Conservation (phyloP, 2,329 filamentous ascomycete species). For the Penicillium vulpinum region DNA sequence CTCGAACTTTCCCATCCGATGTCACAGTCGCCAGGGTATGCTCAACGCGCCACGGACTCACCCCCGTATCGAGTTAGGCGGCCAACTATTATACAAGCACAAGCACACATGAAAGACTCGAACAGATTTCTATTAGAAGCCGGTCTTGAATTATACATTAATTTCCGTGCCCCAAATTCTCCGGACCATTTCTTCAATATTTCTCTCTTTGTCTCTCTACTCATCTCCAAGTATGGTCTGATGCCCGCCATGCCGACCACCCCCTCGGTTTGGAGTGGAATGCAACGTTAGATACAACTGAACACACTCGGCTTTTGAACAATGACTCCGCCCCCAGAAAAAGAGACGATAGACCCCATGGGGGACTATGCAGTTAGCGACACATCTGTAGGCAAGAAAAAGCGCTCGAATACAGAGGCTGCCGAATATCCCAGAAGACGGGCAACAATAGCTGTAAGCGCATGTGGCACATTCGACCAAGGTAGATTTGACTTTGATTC, state of each 20-base stretch:
- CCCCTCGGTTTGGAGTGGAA: conserved; percentile 2
- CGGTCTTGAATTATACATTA: not conserved
- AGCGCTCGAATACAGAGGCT: conserved; percentile 32
- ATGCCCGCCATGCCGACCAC: conserved; percentile 1
- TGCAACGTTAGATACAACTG: not conserved
- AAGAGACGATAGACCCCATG: conserved; percentile 6
- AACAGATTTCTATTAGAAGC: not conserved
- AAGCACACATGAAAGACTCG: not conserved
- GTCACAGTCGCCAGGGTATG: not conserved
- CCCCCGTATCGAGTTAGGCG: not conserved
- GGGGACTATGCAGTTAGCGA: conserved; percentile 15
- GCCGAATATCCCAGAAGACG: conserved; percentile 36
- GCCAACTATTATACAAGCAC: not conserved
- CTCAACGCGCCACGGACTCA: conserved; percentile 1
- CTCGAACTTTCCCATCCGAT: not conserved
- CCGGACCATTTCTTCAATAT: not conserved
- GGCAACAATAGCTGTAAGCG: conserved; percentile 36
- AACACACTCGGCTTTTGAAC: not conserved
- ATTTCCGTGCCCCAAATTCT: not conserved
- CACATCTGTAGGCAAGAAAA: conserved; percentile 25
- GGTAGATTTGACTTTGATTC: conserved; percentile 1
- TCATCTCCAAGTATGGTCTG: conserved; percentile 1
- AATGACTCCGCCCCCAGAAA: conserved; percentile 7
- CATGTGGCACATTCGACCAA: not conserved
- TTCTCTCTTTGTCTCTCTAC: not conserved